Base-by-base conservation (phyloP, 2,329 filamentous ascomycete species). In the Fusarium buxicola region DNA sequence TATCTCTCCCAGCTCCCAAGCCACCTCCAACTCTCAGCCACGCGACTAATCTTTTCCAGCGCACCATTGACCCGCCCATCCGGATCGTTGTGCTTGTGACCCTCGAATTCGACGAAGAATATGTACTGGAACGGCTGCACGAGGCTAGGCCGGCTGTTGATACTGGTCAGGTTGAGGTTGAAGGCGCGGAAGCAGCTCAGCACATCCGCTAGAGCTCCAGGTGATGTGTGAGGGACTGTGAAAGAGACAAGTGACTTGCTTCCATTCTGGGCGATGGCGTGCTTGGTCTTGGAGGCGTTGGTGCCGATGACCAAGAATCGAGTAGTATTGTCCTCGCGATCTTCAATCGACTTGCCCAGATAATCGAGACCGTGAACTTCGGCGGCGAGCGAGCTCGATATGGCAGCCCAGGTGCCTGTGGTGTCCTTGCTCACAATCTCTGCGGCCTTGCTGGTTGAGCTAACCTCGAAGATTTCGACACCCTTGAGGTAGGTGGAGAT, bases 51-150 rank as follows among this genome's bases (percentile, higher is more conserved):
- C 63, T 84, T 84, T 46, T 78, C 78, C 72, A 94, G 75, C 24
- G 87, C 89, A 18, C 76, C 77, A 56, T 85, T 82, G 13, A 93
- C 88, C 59, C 81, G 80, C 4, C 82, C 84, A 48, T 83, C 81
- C 3, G 81, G 80, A 68, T 86, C 86, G 16, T 75, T 68, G 49
- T 73, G 60, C 57, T 66, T 76, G 73, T 86, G 83, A 2, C 90
- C 89, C 74, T 90, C 86, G 69, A 96, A 93, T 80, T 98, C 94
- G 27, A 97, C 89, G 73, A 98, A 94, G 79, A 98, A 97, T 32
- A 97, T 86, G 78, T 98, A 98, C 74, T 96, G 89, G 86, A 96
- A 98, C 16, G 90, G 87, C 66, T 81, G 79, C 34, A 84, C 80
- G 53, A 91, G 84, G 69, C 91, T 93, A 6, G 94, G 94, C 63